Conservation (phyloP, 2,329 filamentous ascomycete genomes). For the Colletotrichum viniferum region DNA sequence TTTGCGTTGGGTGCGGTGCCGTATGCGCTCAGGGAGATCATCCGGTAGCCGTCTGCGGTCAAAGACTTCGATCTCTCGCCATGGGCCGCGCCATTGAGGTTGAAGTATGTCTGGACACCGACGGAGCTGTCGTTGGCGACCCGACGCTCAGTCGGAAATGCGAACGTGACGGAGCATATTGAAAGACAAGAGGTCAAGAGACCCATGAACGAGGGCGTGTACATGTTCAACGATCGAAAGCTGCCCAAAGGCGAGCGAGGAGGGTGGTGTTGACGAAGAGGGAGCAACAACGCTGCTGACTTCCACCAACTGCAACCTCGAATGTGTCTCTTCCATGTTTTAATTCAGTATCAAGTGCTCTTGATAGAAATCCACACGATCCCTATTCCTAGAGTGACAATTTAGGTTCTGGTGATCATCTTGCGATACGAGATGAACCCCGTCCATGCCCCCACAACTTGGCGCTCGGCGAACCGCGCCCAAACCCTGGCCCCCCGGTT, state of each 20-base stretch:
- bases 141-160: neutral
- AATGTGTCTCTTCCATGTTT: neutral
- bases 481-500: neutral
- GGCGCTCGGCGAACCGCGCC: neutral
- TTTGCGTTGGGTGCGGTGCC: neutral
- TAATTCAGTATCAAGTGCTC: neutral
- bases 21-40: conserved; percentile 22
- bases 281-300: neutral
- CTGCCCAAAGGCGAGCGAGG: neutral
- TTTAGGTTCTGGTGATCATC: neutral
- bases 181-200: conserved; percentile 8
- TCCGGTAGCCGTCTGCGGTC: conserved; percentile 10
- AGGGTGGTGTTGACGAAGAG: neutral
- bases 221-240: conserved; percentile 1
- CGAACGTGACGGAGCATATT: neutral
- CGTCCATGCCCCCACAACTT: conserved; percentile 6
- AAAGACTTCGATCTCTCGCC: neutral
- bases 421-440: conserved; percentile 12
- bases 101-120: neutral
- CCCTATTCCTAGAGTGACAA: conserved; percentile 4
- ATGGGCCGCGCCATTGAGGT: conserved; percentile 1
- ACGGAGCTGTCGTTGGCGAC: neutral
- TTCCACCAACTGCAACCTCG: neutral
- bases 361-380: neutral
- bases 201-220: neutral